Evolutionary conservation across 2,329 filamentous ascomycete species (phyloP), one percentile per base, ranked within the genome.

Genomic region (Pseudocercospora crystallina): DNA sequence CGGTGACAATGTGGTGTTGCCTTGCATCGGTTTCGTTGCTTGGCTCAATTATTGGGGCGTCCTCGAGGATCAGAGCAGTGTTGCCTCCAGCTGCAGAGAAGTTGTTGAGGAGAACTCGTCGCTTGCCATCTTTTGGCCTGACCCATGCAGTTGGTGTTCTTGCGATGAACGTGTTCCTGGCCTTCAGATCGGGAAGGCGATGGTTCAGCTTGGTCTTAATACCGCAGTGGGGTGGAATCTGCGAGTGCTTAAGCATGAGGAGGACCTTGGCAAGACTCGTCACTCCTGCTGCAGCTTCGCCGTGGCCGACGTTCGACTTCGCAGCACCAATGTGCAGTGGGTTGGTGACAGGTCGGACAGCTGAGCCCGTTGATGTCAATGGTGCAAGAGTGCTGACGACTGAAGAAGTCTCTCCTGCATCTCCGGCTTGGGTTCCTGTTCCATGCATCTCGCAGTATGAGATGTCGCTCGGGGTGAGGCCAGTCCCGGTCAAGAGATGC

Each of bases 361-460:
- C 70, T 33, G 65, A 69, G 37, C 77, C 76, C 60, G 76, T 73
- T 34, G 73, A 71, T 57, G 76, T 68, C 45, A 74, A 71, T 14
- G 80, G 77, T 34, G 81, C 82, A 58, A 86, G 86, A n/a, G 80
- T 75, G 42, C 79, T 76, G 15, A 84, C 82, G 40, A 95, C 86
- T 0, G 86, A 90, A 1, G 82, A 76, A 85, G 92, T 90, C 67
- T 96, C 90, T 2, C 83, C 86, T 5, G 83, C 84, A 64, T 95
- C 90, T 53, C 88, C 90, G 32, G 87, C 89, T 68, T 94, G 88
- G 0, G 89, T 95, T 20, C 90, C 90, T 2, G 90, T 95, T 10
- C 88, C 90, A 68, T 95, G 89, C 84, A 94, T 90, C 70, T 95
- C 90, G 8, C 95, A 84, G 63, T 92, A 94, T 68, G 83, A 84